Base-by-base conservation (phyloP, 768 basidiomycete genomes). In the Cantharellus anzutake region DNA sequence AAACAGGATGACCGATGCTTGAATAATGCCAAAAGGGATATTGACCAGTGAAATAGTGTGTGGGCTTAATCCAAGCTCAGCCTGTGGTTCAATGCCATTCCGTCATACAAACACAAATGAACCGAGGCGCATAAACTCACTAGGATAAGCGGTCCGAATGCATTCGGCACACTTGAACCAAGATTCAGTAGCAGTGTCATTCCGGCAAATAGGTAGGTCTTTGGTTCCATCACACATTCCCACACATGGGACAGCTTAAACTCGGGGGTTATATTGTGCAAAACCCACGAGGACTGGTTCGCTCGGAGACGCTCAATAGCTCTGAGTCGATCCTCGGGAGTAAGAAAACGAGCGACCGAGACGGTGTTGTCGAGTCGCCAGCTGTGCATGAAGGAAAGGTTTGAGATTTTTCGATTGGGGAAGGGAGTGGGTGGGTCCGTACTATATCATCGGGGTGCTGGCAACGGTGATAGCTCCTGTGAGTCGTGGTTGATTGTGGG, bases 281-380 rank as follows among this genome's bases (percentile, higher is more conserved):
- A 48, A 29, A 11, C 11, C 20, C 20, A 29, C 44, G 44, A 51
- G 39, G 59, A 58, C 34, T 64, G 59, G 60, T 67, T 68, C 14
- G 66, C 62, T 3, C 60, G 39, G 4, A 68, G 63, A 3, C 67
- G 60, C 61, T 66, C 65, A 42, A 67, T 62, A 39, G 63, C 67
- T 57, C 61, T 63, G 16, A 58, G 2, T 5, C 66, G 52, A 59
- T 68, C 67, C 59, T 66, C 65, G 2, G 60, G 48, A 2, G 61
- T 59, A 2, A 68, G 65, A 63, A 65, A 68, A 7, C 61, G 59
- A 3, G 66, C 67, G 3, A 37, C 4, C 5, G 56, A 59, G 40
- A 29, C 11, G 29, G 44, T 11, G 44, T 48, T 48, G 29, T 48
- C 44, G 11, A 48, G 44, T 48, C 29, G 11, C 44, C 44, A 48